Evolutionary conservation across 2,329 filamentous ascomycete species (phyloP), one percentile per base, ranked within the genome.

Genomic region (Stagonosporopsis chrysanthemi): DNA sequence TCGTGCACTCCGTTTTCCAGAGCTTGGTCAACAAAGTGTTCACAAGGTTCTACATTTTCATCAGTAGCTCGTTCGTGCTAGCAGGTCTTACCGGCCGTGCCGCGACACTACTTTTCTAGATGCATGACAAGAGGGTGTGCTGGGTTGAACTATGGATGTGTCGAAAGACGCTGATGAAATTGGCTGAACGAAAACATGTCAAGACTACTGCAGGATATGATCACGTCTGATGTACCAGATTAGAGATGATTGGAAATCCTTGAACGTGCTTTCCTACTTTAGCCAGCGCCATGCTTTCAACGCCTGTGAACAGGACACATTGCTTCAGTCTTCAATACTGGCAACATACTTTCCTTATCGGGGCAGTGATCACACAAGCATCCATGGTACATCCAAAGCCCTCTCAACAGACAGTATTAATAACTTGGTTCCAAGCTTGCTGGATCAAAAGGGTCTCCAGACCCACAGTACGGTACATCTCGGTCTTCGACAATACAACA

Each of bases 1-100:
- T 52, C 17, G 48, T 52, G 3, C 54, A 57, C 17, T 57, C 54
- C 15, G 31, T 57, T 15, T 57, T 57, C 49, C 54, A 57, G 54
- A 57, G 54, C 26, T 39, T 57, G 54, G 39, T 57, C 39, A 57
- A 57, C 31, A 57, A 52, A 33, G 44, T 57, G 19, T 31, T 44
- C 15, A 33, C 26, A 11, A 57, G 54, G 39, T 57, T 57, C 43
- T 57, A 52, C 39, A 57, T 57, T 6, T 57, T 57, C 33, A n/a
- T 14, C 8, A 57, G 31, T 29, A 57, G 54, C 26, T 57, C 54
- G 3, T 3, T 52, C 23, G 54, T 57, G 5, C 39, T 57, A 39
- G 54, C 54, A 2, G 54, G 54, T 23, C 43, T 57, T 6, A 57
- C 54, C 17, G 54, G 48, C 22, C 48, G 54, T 44, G 54, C 54